Evolutionary conservation across 2,329 filamentous ascomycete genomes (phyloP), one percentile per base, ranked within the genome.

Genomic region (Claviceps sp.): DNA sequence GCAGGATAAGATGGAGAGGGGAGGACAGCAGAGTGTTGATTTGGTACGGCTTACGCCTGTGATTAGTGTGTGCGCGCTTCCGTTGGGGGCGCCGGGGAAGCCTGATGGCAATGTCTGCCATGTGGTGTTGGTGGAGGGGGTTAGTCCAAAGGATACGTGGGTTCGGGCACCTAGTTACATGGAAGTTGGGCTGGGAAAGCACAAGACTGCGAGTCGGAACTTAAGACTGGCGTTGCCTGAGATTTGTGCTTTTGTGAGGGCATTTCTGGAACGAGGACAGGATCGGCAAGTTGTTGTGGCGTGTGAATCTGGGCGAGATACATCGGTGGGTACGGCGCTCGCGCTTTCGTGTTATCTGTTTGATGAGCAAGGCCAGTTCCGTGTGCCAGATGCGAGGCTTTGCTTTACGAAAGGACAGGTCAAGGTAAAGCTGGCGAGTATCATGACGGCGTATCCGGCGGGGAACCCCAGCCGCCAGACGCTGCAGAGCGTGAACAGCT

Each of bases 401-500:
- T 59, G 57, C 7, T 70, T 91, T 47, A 83, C 81, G 64, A 97
- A 98, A 68, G 73, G 75, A 8, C 73, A 85, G 48, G 89, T 97
- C 63, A 84, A 87, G 59, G 79, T 82, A 59, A 78, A 84, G 50
- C 73, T 97, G 37, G 84, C 85, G n/a, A 85, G 83, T 73, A 87
- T 97, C 59, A 87, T 91, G 66, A 84, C 82, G 5, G 80, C 80
- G 0, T 84, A 85, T 63, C 85, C 89, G 1, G 82, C 85, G 58
- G 85, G 84, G 2, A 95, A 94, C 63, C 90, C 91, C 0, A 90
- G 84, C 56, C 76, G 93, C 39, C 77, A 87, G 22, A 96, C 90
- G 0, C 70, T 97, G 40, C 90, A 96, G 67, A 91, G 88, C 58
- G 85, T 97, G 5, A 96, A 97, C 67, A 87, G 87, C 52, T 95